Evolutionary conservation across 176 grass and related monocot genomes (phyloP).

Genomic region (Carex myosuroides): DNA sequence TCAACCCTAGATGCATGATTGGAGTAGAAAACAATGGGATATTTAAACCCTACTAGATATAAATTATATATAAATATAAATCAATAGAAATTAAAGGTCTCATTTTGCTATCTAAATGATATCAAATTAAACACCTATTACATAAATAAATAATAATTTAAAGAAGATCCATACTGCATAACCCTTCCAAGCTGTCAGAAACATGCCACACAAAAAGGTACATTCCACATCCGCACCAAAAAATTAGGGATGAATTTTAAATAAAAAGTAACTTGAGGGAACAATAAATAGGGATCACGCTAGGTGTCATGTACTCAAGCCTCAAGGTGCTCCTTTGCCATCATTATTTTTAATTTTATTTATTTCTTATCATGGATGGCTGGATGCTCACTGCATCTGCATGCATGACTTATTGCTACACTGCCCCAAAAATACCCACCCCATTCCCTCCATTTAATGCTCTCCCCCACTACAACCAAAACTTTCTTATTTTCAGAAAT

Average conservation of each 20-base stretch:
- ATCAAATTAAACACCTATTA: no score
- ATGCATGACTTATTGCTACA: not conserved
- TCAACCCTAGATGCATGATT: no score
- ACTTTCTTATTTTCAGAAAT: no score
- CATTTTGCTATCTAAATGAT: no score
- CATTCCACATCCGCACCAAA: not conserved
- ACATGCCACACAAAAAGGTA: not conserved
- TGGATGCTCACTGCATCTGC: not conserved
- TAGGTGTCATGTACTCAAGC: slow-evolving; percentile 23
- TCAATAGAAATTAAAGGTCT: no score
- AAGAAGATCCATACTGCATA: not conserved
- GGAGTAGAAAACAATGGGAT: no score
- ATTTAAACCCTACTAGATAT: no score
- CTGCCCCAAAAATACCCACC: not conserved
- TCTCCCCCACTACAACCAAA: no score
- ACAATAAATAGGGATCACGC: slow-evolving; percentile 14
- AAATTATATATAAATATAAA: no score
- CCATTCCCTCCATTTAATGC: slow-evolving; percentile 12
- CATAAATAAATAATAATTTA: not conserved
- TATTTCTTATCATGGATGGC: not conserved
- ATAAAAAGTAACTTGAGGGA: not conserved
- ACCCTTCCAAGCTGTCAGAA: not conserved
- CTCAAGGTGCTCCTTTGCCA: not conserved
- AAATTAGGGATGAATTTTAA: not conserved
- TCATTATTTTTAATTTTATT: not conserved